Evolutionary conservation across 305 asterid species (phyloP).

Genomic region (Fraxinus sp.): DNA sequence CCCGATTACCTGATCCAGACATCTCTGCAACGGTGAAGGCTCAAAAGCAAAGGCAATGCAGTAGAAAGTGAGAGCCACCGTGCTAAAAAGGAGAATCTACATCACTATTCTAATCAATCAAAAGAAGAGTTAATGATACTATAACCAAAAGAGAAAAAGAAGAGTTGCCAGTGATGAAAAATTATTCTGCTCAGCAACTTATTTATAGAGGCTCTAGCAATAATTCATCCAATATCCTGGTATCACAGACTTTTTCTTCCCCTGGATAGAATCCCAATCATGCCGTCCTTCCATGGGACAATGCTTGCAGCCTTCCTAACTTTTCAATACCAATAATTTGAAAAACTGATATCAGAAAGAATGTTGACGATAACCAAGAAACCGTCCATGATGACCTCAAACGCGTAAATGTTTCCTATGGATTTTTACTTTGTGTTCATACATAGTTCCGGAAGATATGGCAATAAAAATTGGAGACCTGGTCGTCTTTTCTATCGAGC

Average conservation of each 20-base stretch:
- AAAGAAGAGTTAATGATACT: background rate
- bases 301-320: background rate
- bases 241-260: background rate
- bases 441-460: background rate
- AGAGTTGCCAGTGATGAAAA: background rate
- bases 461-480: background rate
- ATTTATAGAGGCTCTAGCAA: conserved; percentile 2
- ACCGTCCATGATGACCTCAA: background rate
- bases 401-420: background rate
- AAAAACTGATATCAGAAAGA: too few species aligned
- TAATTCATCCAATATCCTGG: background rate
- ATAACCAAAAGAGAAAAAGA: background rate
- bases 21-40: conserved; percentile 19
- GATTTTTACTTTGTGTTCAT: background rate
- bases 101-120: background rate
- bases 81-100: background rate
- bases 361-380: background rate
- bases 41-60: conserved; percentile 20
- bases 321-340: too few species aligned
- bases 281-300: background rate
- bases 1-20: conserved; percentile 6
- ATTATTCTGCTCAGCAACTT: background rate
- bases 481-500: background rate
- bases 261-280: background rate
- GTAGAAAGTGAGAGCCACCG: conserved; percentile 10